Base-by-base conservation (phyloP, 1,284 basidiomycete genomes). In the Cutaneotrichosporon sp. region DNA sequence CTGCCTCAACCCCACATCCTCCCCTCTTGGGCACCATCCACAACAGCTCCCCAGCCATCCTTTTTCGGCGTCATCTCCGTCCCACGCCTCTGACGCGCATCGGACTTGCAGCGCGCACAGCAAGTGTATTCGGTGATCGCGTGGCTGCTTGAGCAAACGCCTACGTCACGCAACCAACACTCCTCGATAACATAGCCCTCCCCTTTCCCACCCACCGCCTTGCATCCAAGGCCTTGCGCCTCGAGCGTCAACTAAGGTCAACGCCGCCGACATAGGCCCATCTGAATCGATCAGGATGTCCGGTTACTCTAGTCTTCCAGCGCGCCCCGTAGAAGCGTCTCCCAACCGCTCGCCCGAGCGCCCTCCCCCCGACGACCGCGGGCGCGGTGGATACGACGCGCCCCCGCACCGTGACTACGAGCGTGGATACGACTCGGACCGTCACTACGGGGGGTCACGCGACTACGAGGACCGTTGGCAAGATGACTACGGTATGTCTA, bases 401-500 rank as follows among this genome's bases (percentile, higher is more conserved):
- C 51, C 51, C n/a, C 51, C 51, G 4, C 51, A 36, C 22, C 51
- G 51, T 22, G 51, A 53, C 34, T 53, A 38, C 20, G 51, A 53
- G 33, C 51, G 51, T 31, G 47, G 25, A n/a, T 29, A 29, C 47
- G 47, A 29, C n/a, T 36, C 16, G 13, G 51, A 53, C 20, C 51
- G 51, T 7, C 34, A 53, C 34, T 36, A 53, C 22, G 16, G 11
- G 9, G 51, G 34, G 22, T 36, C 56, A 4, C 56, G 65, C 10
- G 65, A 66, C 7, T 57, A 57, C 27, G 64, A 63, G 10, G 64
- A 66, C 47, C 64, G 64, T n/a, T 75, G 73, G 72, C 70, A 69
- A 4, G 75, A 74, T 18, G 72, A 75, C 27, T 72, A 72, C 54
- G 74, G 76, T 76, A 53, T 7, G 42, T 42, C 5, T 31, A 70